Conservation (phyloP, 108 stramenopile genomes). For the Nitzschia sp. region DNA sequence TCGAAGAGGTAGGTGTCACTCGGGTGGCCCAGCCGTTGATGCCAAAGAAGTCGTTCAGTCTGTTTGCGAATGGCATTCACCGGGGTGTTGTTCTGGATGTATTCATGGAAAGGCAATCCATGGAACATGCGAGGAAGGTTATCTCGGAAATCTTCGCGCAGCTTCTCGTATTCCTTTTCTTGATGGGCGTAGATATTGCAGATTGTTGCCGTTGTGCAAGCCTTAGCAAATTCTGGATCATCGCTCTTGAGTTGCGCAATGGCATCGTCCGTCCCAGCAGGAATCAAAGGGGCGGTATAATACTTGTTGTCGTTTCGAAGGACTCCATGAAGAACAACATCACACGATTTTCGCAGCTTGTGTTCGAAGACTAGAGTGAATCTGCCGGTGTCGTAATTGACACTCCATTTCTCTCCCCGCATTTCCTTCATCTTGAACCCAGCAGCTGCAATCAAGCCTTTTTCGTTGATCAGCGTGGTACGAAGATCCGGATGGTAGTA, state of each 20-base stretch:
- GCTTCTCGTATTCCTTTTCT: background rate
- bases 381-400: too few relatives aligned
- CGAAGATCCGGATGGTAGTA: too few relatives aligned
- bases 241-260: background rate
- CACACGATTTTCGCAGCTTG: too few relatives aligned
- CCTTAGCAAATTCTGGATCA: background rate
- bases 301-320: background rate
- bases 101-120: background rate
- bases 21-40: constrained; percentile 30
- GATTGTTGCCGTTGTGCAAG: background rate
- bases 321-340: background rate
- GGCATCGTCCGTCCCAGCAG: background rate
- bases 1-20: constrained; percentile 19
- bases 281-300: background rate
- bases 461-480: too few relatives aligned
- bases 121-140: background rate
- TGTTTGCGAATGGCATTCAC: background rate
- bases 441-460: too few relatives aligned
- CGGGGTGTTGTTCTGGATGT: background rate
- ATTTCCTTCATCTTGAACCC: too few relatives aligned
- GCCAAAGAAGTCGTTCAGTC: constrained; percentile 20
- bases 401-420: too few relatives aligned
- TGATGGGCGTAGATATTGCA: background rate
- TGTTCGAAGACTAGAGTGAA: too few relatives aligned
- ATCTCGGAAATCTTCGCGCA: background rate